Base-by-base conservation (phyloP, 257 asterid species). In the Jasminum sambac region DNA sequence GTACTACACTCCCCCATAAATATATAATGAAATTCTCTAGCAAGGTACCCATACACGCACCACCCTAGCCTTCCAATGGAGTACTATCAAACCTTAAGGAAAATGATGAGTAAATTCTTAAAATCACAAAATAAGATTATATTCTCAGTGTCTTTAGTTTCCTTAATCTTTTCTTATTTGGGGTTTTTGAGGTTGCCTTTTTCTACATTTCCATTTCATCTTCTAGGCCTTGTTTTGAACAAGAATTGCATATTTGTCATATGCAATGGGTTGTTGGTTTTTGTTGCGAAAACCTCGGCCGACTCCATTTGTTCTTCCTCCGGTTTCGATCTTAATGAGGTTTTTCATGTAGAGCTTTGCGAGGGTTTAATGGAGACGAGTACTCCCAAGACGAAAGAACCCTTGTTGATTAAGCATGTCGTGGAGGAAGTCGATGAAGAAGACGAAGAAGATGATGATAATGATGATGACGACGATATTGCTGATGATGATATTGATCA, bases 251-350 rank as follows among this genome's bases (percentile, higher is more conserved):
- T 86, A 25, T 90, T 90, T 67, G 81, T 90, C 13, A 67, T 90
- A 11, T 83, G 84, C 84, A 90, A 86, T 69, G 95, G 87, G 8
- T 85, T 90, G 66, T 40, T 90, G 16, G 83, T 86, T 0, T 77
- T 84, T 57, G 65, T 90, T 5, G 85, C 84, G 0, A 84, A 77
- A 59, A 77, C 92, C 44, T 86, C 88, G 0, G 79, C 41, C 12
- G 30, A 81, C 44, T 41, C 72, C 0, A 42, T 75, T 4, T 68
- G 40, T 23, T 74, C 83, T 1, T 77, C 73, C 23, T 1, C 78
- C 8, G 62, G 24, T 16, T 46, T 16, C 66, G 75, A 77, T 5
- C 63, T 63, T 43, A 24, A 46, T 70, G 74, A 75, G 30, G 11
- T 11, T 10, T 19, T 77, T 43, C 74, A 41, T 39, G 73, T 36